Conservation (phyloP, 768 basidiomycete genomes). For the Boletus pseudopeckii region DNA sequence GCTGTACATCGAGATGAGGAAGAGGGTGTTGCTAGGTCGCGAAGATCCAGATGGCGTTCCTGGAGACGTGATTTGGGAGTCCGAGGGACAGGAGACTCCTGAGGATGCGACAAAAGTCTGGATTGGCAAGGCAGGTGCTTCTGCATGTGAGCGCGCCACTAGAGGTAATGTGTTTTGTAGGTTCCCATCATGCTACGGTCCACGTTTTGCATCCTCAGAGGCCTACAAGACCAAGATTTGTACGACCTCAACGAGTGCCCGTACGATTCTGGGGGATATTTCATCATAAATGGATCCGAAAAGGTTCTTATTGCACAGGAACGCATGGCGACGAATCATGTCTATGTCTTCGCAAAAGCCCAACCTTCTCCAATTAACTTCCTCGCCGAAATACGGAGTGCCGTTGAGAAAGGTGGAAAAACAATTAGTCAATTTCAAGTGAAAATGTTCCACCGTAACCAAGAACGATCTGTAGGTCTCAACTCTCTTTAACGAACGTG, state of each 20-base stretch:
- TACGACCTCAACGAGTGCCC: slow-evolving; percentile 97
- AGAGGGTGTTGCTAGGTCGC: slow-evolving; percentile 73
- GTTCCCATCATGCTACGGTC: slow-evolving; percentile 98
- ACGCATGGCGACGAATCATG: slow-evolving; percentile 98
- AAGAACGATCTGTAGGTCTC: slow-evolving; percentile 76
- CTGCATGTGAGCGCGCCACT: slow-evolving; percentile 1
- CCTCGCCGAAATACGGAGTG: slow-evolving; percentile 94
- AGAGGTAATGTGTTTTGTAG: slow-evolving; percentile 38
- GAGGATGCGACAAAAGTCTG: slow-evolving; percentile 82
- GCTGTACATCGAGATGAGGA: slow-evolving; percentile 92
- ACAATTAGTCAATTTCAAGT: slow-evolving; percentile 97
- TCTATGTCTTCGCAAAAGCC: slow-evolving; percentile 98
- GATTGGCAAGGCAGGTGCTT: slow-evolving; percentile 79
- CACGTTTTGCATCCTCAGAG: slow-evolving; percentile 88
- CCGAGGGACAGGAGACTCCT: slow-evolving; percentile 59
- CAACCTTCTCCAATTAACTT: slow-evolving; percentile 95
- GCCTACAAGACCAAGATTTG: slow-evolving; percentile 72
- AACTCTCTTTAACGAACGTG: background rate
- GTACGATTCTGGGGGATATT: slow-evolving; percentile 98
- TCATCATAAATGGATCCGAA: slow-evolving; percentile 99
- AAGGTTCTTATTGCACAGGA: slow-evolving; percentile 99
- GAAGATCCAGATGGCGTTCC: slow-evolving; percentile 79
- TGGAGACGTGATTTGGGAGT: slow-evolving; percentile 77
- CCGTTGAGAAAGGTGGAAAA: slow-evolving; percentile 97
- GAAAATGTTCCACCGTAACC: slow-evolving; percentile 90